These are phyloP conservation scores for Emmonsiellopsis sp. DNA, from an alignment of 2,329 filamentous ascomycete species.

Conservation along the genomic window DNA sequence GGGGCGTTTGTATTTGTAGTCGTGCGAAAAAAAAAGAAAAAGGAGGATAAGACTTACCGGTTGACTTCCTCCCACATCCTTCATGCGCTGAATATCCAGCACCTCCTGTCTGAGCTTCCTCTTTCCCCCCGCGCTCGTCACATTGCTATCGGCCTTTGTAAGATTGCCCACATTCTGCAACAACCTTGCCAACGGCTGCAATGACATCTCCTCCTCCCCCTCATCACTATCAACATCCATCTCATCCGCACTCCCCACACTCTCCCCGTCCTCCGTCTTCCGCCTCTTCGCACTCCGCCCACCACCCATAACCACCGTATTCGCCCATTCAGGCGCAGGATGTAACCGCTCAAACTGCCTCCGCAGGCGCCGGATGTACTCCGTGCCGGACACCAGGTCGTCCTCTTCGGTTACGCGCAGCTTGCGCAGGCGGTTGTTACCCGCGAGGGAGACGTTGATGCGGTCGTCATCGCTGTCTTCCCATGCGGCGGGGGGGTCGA, in stretches of 20 bases:
- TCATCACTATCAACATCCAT: constrained; percentile 44
- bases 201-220: constrained; percentile 53
- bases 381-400: constrained; percentile 74
- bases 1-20: neutral
- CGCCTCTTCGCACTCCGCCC: constrained; percentile 40
- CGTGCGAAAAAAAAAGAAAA: neutral
- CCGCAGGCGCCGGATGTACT: constrained; percentile 72
- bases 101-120: constrained; percentile 75
- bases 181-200: constrained; percentile 68
- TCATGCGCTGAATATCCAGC: constrained; percentile 79
- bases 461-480: constrained; percentile 94
- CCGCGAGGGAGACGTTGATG: constrained; percentile 70
- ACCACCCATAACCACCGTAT: constrained; percentile 32
- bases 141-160: constrained; percentile 38
- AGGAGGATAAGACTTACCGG: constrained; percentile 38
- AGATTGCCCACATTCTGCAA: constrained; percentile 66
- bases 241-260: constrained; percentile 43
- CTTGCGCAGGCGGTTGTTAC: constrained; percentile 68
- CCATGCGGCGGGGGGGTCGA: constrained; percentile 48
- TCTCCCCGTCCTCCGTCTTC: constrained; percentile 19
- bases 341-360: constrained; percentile 61
- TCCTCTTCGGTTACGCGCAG: constrained; percentile 71
- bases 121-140: constrained; percentile 44
- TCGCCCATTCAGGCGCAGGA: constrained; percentile 53
- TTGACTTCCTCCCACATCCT: constrained; percentile 73